Evolutionary conservation across 495 filamentous ascomycete species (phyloP), one percentile per base, ranked within the genome.

Genomic region (Penicillium macrosclerotiorum): DNA sequence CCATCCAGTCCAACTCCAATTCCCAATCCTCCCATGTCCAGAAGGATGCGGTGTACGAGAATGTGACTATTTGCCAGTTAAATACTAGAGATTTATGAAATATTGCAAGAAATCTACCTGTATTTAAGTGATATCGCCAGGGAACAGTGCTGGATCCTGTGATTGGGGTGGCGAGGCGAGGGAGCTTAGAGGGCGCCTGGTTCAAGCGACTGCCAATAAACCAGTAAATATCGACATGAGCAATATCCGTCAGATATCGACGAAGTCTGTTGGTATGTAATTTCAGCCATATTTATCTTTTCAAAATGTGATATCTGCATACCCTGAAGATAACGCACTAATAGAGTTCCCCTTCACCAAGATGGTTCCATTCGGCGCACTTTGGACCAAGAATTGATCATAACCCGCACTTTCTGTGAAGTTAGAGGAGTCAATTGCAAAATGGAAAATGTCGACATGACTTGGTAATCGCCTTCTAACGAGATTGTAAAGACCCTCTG

Each of bases 1-100:
- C 75, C 47, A 79, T 59, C 76, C 77, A 80, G 51, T 80, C 77
- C 3, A 79, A 60, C 32, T 80, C 63, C 0, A 68, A 54, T 49
- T 79, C 74, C 77, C 77, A 80, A 18, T 80, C 73, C 11, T 72
- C 58, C 75, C 74, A 80, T 32, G 63, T 53, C 75, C 75, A 80
- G 52, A 77, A 80, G 1, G 76, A 67, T 12, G 63, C 51, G 5
- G 77, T 79, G 41, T 80, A 80, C 20, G 74, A 77, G 52, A 76
- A 77, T 0, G 75, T 80, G 3, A 80, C 76, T 74, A 12, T 24
- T 8, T 16, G 19, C 4, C 16, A n/a, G 1, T 12, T 23, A 16
- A n/a, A 24, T 24, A 22, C 4, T 9, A 39, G n/a, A 1, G 45
- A 1, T 18, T 2, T 11, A 13, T 31, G 36, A 17, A 20, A 41